Evolutionary conservation across 2,329 filamentous ascomycete genomes (phyloP).

Genomic region (Sporothrix sp.): DNA sequence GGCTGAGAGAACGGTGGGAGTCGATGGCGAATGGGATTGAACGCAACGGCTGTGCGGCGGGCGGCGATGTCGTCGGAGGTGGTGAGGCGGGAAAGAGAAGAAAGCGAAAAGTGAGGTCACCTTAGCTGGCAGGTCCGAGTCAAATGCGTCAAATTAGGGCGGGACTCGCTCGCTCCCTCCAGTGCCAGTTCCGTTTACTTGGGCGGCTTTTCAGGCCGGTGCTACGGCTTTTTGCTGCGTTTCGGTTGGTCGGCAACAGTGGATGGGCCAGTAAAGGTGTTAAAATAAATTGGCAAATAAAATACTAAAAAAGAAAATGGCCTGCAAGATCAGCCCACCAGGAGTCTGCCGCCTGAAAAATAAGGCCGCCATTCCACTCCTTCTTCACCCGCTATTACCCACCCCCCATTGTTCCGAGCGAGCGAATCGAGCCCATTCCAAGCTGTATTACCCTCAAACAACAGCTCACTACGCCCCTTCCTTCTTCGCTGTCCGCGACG

Average conservation of each 20-base stretch:
- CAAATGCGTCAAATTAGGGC: constrained; percentile 16
- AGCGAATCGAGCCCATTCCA: constrained; percentile 19
- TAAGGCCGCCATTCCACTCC: constrained; percentile 8
- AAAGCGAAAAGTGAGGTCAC: constrained; percentile 18
- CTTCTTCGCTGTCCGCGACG: constrained; percentile 10
- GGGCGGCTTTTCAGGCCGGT: neutral
- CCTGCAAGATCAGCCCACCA: constrained; percentile 11
- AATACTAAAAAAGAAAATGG: constrained; percentile 11
- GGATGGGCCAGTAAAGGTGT: no score
- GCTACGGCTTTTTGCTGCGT: constrained; percentile 11
- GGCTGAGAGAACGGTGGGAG: neutral
- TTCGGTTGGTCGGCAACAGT: constrained; percentile 17
- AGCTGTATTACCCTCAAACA: constrained; percentile 14
- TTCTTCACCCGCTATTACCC: constrained; percentile 13
- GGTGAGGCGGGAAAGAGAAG: neutral
- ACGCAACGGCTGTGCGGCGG: neutral
- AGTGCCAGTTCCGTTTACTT: neutral
- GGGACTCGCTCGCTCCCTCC: no score
- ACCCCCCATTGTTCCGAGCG: constrained; percentile 16
- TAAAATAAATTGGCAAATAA: constrained; percentile 5
- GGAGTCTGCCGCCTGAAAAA: constrained; percentile 4
- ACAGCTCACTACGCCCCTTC: constrained; percentile 14
- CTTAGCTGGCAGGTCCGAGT: constrained; percentile 6
- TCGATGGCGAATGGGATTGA: constrained; percentile 23
- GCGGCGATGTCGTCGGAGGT: neutral